These are phyloP conservation scores for Onygenales sp. DNA, from an alignment of 2,329 filamentous ascomycete species.

Conservation along the genomic window DNA sequence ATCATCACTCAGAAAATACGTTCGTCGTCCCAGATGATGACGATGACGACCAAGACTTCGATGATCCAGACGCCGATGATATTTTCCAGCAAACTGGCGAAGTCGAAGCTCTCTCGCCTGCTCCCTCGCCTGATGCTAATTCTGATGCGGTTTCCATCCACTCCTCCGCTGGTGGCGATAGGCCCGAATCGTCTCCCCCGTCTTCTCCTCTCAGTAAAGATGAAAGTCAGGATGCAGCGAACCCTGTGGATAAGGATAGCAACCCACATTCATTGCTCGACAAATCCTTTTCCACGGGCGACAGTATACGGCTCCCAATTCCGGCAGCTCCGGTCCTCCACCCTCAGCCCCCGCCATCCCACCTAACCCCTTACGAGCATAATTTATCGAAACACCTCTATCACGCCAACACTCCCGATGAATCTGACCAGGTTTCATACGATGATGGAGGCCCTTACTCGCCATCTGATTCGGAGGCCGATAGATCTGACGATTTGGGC, in stretches of 20 bases:
- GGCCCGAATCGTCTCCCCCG: neutral
- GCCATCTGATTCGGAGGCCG: neutral
- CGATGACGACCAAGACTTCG: conserved; percentile 12
- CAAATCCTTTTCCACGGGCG: too few species aligned
- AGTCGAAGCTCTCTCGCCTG: neutral
- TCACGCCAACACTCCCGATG: neutral
- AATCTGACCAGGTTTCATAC: neutral
- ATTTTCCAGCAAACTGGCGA: neutral
- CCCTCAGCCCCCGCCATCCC: too few species aligned
- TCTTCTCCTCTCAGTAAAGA: neutral
- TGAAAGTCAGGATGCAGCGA: neutral
- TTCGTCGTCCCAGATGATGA: conserved; percentile 34
- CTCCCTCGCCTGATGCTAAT: neutral
- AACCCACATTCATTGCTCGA: too few species aligned
- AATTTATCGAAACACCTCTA: neutral
- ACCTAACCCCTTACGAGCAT: too few species aligned
- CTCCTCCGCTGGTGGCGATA: neutral
- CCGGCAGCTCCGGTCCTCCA: too few species aligned
- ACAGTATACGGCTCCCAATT: too few species aligned
- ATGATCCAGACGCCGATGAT: neutral
- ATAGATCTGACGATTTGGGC: neutral
- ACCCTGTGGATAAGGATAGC: neutral
- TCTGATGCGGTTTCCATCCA: neutral
- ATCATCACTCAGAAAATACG: conserved; percentile 22
- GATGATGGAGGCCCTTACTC: neutral